Conservation (phyloP, 2,329 filamentous ascomycete genomes). For the Stemphylium beticola region DNA sequence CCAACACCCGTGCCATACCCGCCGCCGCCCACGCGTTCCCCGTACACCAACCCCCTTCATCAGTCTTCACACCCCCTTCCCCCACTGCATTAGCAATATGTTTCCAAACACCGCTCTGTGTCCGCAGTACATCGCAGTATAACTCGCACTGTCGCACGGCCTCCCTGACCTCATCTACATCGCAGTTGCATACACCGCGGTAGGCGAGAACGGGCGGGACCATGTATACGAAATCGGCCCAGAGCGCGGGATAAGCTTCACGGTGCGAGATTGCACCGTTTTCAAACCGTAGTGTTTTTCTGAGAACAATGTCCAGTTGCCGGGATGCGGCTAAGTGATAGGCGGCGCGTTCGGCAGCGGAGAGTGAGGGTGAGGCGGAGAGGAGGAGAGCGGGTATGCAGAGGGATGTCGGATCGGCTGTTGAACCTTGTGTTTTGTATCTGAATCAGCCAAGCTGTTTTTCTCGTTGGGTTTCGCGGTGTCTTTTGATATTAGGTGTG, state of each 20-base stretch:
- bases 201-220: conserved; percentile 58
- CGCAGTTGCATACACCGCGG: conserved; percentile 50
- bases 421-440: conserved; percentile 27
- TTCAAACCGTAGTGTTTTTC: conserved; percentile 48
- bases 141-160: conserved; percentile 51
- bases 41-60: conserved; percentile 55
- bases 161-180: conserved; percentile 45
- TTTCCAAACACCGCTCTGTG: conserved; percentile 49
- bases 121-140: conserved; percentile 51
- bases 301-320: conserved; percentile 52
- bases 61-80: conserved; percentile 14
- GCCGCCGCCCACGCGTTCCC: conserved; percentile 58
- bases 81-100: conserved; percentile 52
- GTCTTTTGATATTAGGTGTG: neutral
- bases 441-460: neutral
- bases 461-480: neutral
- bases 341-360: conserved; percentile 38
- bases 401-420: conserved; percentile 55
- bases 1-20: conserved; percentile 56
- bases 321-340: conserved; percentile 34
- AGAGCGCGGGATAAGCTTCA: conserved; percentile 52
- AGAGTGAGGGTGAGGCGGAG: conserved; percentile 41
- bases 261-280: conserved; percentile 60
- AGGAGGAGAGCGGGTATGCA: conserved; percentile 55
- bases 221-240: conserved; percentile 60